A percentile compares a stretch with the other conserved stretches of the same genome.
These are phyloP conservation scores for Syncephalastrum racemosum DNA, from an alignment of 371 early-diverging fungal genomes.

Conservation along the genomic window DNA sequence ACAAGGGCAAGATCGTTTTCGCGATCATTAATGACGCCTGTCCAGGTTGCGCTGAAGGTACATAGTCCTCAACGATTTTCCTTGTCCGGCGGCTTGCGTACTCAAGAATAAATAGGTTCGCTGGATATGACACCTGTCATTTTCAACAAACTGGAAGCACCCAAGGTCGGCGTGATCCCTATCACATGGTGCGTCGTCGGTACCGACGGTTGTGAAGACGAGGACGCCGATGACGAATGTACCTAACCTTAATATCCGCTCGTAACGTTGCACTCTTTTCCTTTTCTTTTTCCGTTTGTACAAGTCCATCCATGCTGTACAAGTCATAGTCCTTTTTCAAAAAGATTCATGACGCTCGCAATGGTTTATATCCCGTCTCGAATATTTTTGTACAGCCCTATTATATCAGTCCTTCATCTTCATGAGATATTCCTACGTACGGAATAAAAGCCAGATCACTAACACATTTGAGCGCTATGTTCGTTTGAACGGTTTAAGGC, in stretches of 20 bases:
- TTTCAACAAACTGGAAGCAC: slow-evolving; percentile 51
- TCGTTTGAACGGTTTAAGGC: too few species aligned
- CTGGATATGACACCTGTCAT: slow-evolving; percentile 65
- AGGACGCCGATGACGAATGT: background rate
- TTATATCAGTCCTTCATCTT: too few species aligned
- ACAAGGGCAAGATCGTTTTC: slow-evolving; percentile 19
- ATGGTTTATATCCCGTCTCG: slow-evolving; percentile 3
- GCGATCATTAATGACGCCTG: slow-evolving; percentile 46
- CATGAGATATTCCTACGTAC: too few species aligned
- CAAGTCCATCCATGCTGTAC: too few species aligned
- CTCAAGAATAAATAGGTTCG: slow-evolving; percentile 17
- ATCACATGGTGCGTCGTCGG: slow-evolving; percentile 55
- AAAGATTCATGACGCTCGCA: background rate
- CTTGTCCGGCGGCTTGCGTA: background rate
- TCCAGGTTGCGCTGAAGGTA: slow-evolving; percentile 36
- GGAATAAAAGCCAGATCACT: background rate
- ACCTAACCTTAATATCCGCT: too few species aligned
- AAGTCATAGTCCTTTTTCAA: background rate
- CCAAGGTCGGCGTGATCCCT: slow-evolving; percentile 46
- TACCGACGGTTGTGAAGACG: slow-evolving; percentile 14
- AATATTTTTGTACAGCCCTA: too few species aligned
- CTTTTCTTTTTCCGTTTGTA: too few species aligned
- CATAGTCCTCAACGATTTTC: background rate
- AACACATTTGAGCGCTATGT: too few species aligned
- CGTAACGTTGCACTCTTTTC: too few species aligned